phyloP scores from a whole-genome alignment of 1,284 basidiomycete genomes.

The Trichosporon inkin region DNA sequence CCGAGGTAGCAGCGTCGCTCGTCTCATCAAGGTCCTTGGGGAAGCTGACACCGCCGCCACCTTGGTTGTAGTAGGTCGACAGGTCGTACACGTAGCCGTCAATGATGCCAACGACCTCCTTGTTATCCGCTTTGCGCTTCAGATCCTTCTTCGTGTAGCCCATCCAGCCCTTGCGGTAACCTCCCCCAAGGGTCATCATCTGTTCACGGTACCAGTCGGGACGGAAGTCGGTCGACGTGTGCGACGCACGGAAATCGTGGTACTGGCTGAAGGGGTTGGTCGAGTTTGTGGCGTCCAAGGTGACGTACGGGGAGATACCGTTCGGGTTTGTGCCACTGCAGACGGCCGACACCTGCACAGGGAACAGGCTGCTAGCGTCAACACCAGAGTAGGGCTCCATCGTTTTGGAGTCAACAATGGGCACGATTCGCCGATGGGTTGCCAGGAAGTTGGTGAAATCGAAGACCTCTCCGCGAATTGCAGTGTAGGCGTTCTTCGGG shows the following conservation, averaged over 20 bases:
- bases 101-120: slow-evolving; percentile 68
- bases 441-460: slow-evolving; percentile 38
- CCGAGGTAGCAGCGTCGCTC: slow-evolving; percentile 20
- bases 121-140: slow-evolving; percentile 62
- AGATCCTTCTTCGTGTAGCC: slow-evolving; percentile 80
- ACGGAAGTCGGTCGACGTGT: slow-evolving; percentile 74
- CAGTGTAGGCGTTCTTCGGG: slow-evolving; percentile 70
- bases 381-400: slow-evolving; percentile 80
- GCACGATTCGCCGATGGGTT: slow-evolving; percentile 65
- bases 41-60: slow-evolving; percentile 55
- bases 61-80: slow-evolving; percentile 63
- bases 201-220: slow-evolving; percentile 97
- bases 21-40: slow-evolving; percentile 59
- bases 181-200: slow-evolving; percentile 86
- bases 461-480: slow-evolving; percentile 83
- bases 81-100: slow-evolving; percentile 83
- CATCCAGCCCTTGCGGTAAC: slow-evolving; percentile 79
- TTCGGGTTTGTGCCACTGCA: slow-evolving; percentile 77
- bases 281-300: slow-evolving; percentile 68
- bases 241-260: slow-evolving; percentile 81
- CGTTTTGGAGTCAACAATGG: slow-evolving; percentile 68
- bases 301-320: slow-evolving; percentile 76
- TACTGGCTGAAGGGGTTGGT: slow-evolving; percentile 76
- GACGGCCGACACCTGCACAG: slow-evolving; percentile 91
- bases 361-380: slow-evolving; percentile 76